Conservation (phyloP, 2,329 filamentous ascomycete species). For the Huntiella omanensis region DNA sequence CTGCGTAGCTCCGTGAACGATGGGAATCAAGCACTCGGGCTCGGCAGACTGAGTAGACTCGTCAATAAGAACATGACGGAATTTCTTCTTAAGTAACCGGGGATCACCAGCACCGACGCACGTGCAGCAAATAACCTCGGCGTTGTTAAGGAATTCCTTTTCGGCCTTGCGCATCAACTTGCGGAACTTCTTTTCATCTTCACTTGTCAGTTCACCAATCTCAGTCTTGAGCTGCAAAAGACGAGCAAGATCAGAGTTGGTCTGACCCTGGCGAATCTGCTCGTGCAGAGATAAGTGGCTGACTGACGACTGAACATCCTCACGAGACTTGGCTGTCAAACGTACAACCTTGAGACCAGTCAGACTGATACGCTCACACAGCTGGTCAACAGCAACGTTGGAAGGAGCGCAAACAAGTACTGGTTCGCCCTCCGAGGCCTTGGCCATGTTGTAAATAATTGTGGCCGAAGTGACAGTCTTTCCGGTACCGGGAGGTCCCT, state of each 20-base stretch:
- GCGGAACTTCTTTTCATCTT: slow-evolving; percentile 98
- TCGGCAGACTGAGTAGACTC: slow-evolving; percentile 97
- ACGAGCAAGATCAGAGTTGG: slow-evolving; percentile 82
- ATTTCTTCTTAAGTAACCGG: slow-evolving; percentile 89
- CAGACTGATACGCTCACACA: slow-evolving; percentile 88
- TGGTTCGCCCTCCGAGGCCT: slow-evolving; percentile 71
- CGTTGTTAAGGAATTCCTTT: slow-evolving; percentile 83
- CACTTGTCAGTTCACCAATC: slow-evolving; percentile 74
- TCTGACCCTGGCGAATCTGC: slow-evolving; percentile 94
- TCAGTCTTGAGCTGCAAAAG: slow-evolving; percentile 85
- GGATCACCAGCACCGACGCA: slow-evolving; percentile 95
- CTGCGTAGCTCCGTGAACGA: slow-evolving; percentile 95
- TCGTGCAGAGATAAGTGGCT: slow-evolving; percentile 89
- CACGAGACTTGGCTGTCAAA: slow-evolving; percentile 93
- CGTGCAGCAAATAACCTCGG: slow-evolving; percentile 96
- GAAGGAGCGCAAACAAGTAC: slow-evolving; percentile 94
- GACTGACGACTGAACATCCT: slow-evolving; percentile 97
- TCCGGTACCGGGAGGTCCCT: slow-evolving; percentile 89
- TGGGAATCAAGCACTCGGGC: slow-evolving; percentile 95
- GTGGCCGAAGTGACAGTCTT: slow-evolving; percentile 98
- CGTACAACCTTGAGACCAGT: slow-evolving; percentile 94
- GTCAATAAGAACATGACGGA: slow-evolving; percentile 92
- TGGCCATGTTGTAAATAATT: slow-evolving; percentile 93
- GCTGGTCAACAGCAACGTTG: slow-evolving; percentile 94
- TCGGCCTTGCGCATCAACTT: slow-evolving; percentile 85